Evolutionary conservation across 2,329 filamentous ascomycete genomes (phyloP), one percentile per base, ranked within the genome.

Genomic region (Chrysoporthe cubensis): DNA sequence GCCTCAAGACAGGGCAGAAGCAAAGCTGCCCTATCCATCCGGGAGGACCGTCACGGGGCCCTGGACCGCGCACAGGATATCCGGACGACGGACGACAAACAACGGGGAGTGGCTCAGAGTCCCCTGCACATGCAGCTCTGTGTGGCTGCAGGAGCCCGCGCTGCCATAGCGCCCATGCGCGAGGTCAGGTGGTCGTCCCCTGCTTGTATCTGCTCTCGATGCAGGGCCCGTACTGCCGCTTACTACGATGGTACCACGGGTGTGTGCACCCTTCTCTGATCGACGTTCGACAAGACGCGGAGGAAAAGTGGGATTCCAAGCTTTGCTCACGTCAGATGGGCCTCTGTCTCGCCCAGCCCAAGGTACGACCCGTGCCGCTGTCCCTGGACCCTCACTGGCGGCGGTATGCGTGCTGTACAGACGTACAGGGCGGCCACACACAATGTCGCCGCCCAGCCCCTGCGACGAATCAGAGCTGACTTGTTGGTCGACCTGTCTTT

Each of bases 321-420:
- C 46, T 32, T 32, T 62, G 62, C 68, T 67, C 68, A 68, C 68
- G 68, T 70, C 68, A 70, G 68, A 67, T 42, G 60, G 60, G 42
- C 62, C 40, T 34, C 54, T 26, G n/a, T 26, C 44, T 59, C 18
- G 40, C 57, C 42, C 57, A 48, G 43, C 59, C 65, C 59, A 66
- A 60, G 65, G 62, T 62, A 64, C 67, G 64, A 60, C 60, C 67
- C 67, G 60, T 66, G 67, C 67, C 64, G 67, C 57, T 9, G 32
- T 9, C 21, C 60, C 42, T 67, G 34, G 21, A 44, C 44, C 43
- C 61, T 43, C 11, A 63, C 52, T 52, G 59, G 65, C 16, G 52
- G 48, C 44, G 32, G 21, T 34, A 16, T 54, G 44, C 58, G 43
- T 8, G 43, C 8, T 40, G 14, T 60, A 48, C 34, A 59, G 54